Percentiles rank a stretch among this genome's conserved stretches.
Conservation (phyloP, 345 rosid genomes). For the Salix caprea region DNA sequence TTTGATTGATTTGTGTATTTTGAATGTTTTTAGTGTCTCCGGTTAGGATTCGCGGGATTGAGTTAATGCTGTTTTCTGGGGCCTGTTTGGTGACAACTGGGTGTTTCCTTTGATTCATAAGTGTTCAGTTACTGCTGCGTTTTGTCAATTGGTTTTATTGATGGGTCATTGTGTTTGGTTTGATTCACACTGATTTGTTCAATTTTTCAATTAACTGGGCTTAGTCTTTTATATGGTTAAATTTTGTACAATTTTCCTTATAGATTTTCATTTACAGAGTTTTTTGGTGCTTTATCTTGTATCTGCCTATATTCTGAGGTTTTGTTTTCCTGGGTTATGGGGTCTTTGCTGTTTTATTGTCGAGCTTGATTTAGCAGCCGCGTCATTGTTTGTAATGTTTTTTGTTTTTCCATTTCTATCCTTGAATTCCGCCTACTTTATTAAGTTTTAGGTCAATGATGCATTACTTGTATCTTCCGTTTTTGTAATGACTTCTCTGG, state of each 20-base stretch:
- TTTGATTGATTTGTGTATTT: slow-evolving; percentile 1
- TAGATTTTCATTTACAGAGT: not conserved
- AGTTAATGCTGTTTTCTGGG: not conserved
- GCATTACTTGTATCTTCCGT: not conserved
- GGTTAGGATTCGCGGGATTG: not conserved
- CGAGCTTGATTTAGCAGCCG: not conserved
- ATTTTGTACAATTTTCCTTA: not conserved
- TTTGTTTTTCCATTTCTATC: not conserved
- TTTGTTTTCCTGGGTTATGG: slow-evolving; percentile 10
- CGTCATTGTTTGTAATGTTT: not conserved
- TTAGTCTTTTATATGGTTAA: not conserved
- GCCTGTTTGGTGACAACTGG: not conserved
- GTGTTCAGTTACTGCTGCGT: not conserved
- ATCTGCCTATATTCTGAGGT: not conserved
- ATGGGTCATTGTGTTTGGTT: not conserved
- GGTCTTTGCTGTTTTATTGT: slow-evolving; percentile 6
- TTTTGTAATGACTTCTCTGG: not conserved
- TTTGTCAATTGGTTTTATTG: not conserved
- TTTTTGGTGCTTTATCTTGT: not conserved
- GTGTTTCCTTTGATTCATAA: not conserved
- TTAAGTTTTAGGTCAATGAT: not conserved
- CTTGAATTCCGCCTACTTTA: not conserved
- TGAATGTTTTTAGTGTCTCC: not conserved
- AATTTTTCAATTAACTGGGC: not conserved
- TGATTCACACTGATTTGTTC: not conserved